These are phyloP conservation scores for Boeremia lycopersici DNA, from an alignment of 2,329 filamentous ascomycete genomes.

Conservation along the genomic window DNA sequence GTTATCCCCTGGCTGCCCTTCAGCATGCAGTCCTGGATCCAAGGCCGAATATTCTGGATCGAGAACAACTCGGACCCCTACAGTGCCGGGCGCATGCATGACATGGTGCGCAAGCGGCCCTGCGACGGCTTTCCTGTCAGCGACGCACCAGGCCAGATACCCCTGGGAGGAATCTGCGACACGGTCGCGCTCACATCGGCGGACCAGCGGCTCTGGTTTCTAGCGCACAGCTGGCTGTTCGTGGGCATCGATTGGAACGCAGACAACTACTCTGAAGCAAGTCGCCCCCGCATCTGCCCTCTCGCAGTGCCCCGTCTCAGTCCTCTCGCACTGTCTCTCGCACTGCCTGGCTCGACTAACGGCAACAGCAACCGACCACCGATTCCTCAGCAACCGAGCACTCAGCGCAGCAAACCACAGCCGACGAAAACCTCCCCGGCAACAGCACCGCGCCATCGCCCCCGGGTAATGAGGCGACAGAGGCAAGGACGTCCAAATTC, in stretches of 20 bases:
- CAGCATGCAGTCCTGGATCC: constrained; percentile 24
- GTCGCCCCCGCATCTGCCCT: not conserved
- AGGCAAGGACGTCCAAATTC: not conserved
- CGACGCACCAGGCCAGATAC: constrained; percentile 8
- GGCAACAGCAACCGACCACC: not conserved
- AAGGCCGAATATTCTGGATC: constrained; percentile 23
- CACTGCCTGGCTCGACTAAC: not conserved
- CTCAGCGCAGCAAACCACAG: not conserved
- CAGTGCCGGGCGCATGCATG: constrained; percentile 20
- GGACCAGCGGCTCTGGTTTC: constrained; percentile 14
- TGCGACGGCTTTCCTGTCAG: constrained; percentile 14
- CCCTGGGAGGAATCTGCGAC: constrained; percentile 10
- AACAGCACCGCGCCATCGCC: not conserved
- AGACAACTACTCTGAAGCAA: constrained; percentile 9
- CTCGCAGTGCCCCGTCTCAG: not conserved
- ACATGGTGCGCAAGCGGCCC: constrained; percentile 15
- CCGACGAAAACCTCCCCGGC: not conserved
- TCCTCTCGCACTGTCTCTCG: not conserved
- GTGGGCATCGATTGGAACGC: constrained; percentile 16
- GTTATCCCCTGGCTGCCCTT: constrained; percentile 16
- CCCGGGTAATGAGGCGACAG: not conserved
- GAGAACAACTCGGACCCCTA: constrained; percentile 17
- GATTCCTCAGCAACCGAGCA: not conserved
- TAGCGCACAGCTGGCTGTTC: constrained; percentile 18
- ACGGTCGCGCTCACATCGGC: constrained; percentile 6